Evolutionary conservation across 2,329 filamentous ascomycete genomes (phyloP).

Genomic region (Corinectria fuckeliana): DNA sequence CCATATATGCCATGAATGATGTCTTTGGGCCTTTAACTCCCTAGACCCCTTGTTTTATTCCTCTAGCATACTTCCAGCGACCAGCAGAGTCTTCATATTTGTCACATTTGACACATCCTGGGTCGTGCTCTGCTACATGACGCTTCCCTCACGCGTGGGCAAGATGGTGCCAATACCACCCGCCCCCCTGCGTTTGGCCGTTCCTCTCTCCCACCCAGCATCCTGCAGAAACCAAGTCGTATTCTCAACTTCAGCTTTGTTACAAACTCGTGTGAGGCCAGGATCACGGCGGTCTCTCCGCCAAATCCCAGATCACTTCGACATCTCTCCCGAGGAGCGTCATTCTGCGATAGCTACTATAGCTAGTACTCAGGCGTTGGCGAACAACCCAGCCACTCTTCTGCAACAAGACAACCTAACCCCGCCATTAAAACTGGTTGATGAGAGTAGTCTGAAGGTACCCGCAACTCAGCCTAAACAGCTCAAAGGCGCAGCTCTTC

Average conservation of each 20-base stretch:
- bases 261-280: background rate
- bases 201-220: background rate
- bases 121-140: background rate
- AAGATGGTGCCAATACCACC: slow-evolving; percentile 9
- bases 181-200: background rate
- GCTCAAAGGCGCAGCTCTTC: slow-evolving; percentile 8
- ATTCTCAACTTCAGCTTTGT: slow-evolving; percentile 13
- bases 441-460: background rate
- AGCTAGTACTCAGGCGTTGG: background rate
- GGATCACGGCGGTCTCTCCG: background rate
- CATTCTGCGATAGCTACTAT: background rate
- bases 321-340: background rate
- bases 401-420: background rate
- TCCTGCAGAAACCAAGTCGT: background rate
- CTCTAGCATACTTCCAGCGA: background rate
- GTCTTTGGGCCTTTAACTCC: background rate
- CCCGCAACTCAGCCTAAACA: slow-evolving; percentile 15
- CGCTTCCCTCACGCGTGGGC: background rate
- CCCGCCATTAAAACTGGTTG: background rate
- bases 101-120: background rate
- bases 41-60: background rate
- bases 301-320: background rate
- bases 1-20: background rate
- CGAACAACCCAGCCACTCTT: background rate
- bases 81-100: too few relatives aligned